Base-by-base conservation (phyloP, 2,329 filamentous ascomycete genomes). In the Calcarisporium arbuscula region DNA sequence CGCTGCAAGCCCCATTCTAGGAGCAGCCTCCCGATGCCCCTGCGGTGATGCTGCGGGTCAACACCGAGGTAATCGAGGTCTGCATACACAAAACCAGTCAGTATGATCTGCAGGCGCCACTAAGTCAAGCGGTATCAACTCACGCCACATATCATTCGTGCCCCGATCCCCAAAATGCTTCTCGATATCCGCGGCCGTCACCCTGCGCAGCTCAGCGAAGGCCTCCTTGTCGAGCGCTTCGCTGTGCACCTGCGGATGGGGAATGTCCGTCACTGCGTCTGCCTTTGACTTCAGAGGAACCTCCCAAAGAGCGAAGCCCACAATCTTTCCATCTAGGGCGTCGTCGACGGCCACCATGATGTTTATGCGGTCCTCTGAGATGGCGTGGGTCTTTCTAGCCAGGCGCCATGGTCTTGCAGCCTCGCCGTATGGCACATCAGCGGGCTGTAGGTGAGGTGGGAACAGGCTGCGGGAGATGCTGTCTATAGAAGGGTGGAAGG, bases 291-390 rank as follows among this genome's bases (percentile, higher is more conserved):
- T 27, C 10, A 32, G 32, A 12, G 43, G 36, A 16, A 39, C 31
- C n/a, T 43, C 37, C 46, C 46, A 48, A 36, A 46, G 40, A 3
- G 37, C 42, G 32, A 41, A 47, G 11, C 44, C 46, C 18, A 48
- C 46, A 4, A 48, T 36, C 26, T 34, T 17, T 19, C 23, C 36
- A 25, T 27, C 31, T 8, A 35, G 26, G 8, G 28, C 30, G 15
- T 39, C 37, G 14, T 48, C 44, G 15, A 42, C 36, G 8, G 45
- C 46, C 11, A 48, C 44, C 25, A 47, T 40, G 12, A 47, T 35
- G 19, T 35, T n/a, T 16, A 39, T 22, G n/a, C 36, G 32, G 16
- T 32, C 30, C 25, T 40, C 39, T 8, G 22, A 26, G 23, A 46
- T 17, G 23, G 36, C 38, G 29, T 30, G 22, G 3, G 35, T 32